A percentile compares a stretch with the other conserved stretches of the same genome.
Conservation (phyloP, 2,329 filamentous ascomycete species). For the Parastagonospora nodorum region DNA sequence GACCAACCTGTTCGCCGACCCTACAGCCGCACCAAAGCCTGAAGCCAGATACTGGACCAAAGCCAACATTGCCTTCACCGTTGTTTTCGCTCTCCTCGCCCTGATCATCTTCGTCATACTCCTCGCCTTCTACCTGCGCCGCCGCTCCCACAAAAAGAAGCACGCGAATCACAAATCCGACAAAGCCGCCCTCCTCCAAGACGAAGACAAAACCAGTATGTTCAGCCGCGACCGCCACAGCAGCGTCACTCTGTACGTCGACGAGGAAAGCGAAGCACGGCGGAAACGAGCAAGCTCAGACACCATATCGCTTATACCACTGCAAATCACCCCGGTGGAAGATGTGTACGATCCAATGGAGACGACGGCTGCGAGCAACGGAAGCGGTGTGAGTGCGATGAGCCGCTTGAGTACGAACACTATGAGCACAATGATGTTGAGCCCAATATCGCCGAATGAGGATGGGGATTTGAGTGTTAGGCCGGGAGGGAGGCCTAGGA, state of each 20-base stretch:
- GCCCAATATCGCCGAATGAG: slow-evolving; percentile 23
- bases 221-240: slow-evolving; percentile 36
- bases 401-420: slow-evolving; percentile 25
- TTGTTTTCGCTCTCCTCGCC: slow-evolving; percentile 30
- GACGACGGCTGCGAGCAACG: slow-evolving; percentile 14
- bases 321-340: slow-evolving; percentile 32
- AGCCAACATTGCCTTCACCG: slow-evolving; percentile 32
- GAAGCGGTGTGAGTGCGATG: slow-evolving; percentile 25
- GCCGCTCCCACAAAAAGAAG: slow-evolving; percentile 31
- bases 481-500: slow-evolving; percentile 23
- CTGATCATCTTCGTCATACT: slow-evolving; percentile 23
- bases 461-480: slow-evolving; percentile 22
- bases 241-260: slow-evolving; percentile 38
- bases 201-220: slow-evolving; percentile 41
- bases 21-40: slow-evolving; percentile 10
- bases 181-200: slow-evolving; percentile 30
- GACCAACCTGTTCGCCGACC: slow-evolving; percentile 11
- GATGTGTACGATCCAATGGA: slow-evolving; percentile 18
- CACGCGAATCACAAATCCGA: slow-evolving; percentile 23
- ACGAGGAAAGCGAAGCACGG: slow-evolving; percentile 22
- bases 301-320: slow-evolving; percentile 29
- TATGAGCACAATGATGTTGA: slow-evolving; percentile 27
- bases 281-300: slow-evolving; percentile 29
- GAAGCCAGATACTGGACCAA: slow-evolving; percentile 28
- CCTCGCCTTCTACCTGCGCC: slow-evolving; percentile 28